Conservation (phyloP, 1,139 yeast genomes). For the Nakaseomyces kungkrabaensis region DNA sequence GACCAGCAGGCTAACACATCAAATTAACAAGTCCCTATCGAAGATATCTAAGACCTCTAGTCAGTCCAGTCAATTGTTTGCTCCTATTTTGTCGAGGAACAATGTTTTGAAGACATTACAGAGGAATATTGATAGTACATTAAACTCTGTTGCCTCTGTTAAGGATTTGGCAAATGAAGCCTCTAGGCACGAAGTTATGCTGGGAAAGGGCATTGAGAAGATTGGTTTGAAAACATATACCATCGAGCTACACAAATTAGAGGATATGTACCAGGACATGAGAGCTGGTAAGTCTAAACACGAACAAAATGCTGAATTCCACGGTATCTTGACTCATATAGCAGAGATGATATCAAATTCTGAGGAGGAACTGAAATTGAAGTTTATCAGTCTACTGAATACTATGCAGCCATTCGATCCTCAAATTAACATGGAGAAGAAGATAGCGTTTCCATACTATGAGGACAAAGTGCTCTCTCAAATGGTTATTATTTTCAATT, state of each 20-base stretch:
- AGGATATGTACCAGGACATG: conserved; percentile 32
- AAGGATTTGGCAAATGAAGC: conserved; percentile 56
- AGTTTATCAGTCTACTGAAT: conserved; percentile 27
- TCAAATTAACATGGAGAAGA: conserved; percentile 30
- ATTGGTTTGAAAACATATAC: conserved; percentile 31
- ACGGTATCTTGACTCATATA: conserved; percentile 32
- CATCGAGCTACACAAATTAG: conserved; percentile 32
- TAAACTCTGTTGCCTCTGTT: conserved; percentile 52
- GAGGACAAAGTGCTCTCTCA: conserved; percentile 33
- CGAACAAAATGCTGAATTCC: conserved; percentile 29
- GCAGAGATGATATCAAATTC: conserved; percentile 26
- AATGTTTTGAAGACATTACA: conserved; percentile 47
- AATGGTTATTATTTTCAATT: conserved; percentile 36
- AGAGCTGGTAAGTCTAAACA: conserved; percentile 21
- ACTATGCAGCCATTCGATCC: conserved; percentile 34
- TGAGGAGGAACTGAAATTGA: conserved; percentile 29
- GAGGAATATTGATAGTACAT: conserved; percentile 50
- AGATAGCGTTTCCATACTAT: conserved; percentile 34
- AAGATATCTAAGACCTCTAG: conserved; percentile 49
- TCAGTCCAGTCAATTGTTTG: conserved; percentile 53
- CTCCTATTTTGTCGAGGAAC: conserved; percentile 63
- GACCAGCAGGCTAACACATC: conserved; percentile 46
- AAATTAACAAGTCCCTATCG: conserved; percentile 47
- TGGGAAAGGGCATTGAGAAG: conserved; percentile 27
- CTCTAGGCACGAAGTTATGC: conserved; percentile 40